These are phyloP conservation scores for Prinsepia uniflora DNA, from an alignment of 306 rosid genomes.

Conservation along the genomic window DNA sequence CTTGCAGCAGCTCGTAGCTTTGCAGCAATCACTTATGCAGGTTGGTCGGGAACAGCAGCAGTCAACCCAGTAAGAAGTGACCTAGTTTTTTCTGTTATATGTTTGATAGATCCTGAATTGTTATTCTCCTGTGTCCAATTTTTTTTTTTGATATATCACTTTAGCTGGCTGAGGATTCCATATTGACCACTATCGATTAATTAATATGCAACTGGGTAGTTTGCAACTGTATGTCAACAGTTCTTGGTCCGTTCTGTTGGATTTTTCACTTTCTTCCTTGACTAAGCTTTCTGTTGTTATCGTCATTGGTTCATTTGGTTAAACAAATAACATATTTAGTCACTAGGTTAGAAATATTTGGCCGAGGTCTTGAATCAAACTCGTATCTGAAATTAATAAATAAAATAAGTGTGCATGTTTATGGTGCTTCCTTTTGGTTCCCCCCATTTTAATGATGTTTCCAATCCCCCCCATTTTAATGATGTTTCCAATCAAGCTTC, in stretches of 20 bases:
- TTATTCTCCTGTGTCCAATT: neutral
- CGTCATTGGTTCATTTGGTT: neutral
- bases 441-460: neutral
- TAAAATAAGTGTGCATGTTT: neutral
- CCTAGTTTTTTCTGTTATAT: slow-evolving; percentile 17
- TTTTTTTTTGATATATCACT: too few species aligned
- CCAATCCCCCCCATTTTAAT: neutral
- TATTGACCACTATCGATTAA: neutral
- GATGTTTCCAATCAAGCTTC: neutral
- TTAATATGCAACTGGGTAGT: neutral
- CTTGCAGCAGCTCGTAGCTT: slow-evolving; percentile 59
- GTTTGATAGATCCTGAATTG: slow-evolving; percentile 3
- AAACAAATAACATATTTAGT: neutral
- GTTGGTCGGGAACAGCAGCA: slow-evolving; percentile 56
- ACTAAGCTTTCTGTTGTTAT: neutral
- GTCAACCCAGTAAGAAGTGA: slow-evolving; percentile 61
- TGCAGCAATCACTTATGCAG: slow-evolving; percentile 62
- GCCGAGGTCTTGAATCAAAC: neutral
- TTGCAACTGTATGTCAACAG: slow-evolving; percentile 9
- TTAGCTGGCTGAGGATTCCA: slow-evolving; percentile 3
- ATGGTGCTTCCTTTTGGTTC: neutral
- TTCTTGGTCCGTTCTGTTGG: neutral
- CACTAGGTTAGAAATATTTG: neutral
- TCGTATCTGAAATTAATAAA: neutral
- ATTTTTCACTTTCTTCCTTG: neutral